Evolutionary conservation across 2,329 filamentous ascomycete species (phyloP).

Genomic region (Lachnellula hyalina): DNA sequence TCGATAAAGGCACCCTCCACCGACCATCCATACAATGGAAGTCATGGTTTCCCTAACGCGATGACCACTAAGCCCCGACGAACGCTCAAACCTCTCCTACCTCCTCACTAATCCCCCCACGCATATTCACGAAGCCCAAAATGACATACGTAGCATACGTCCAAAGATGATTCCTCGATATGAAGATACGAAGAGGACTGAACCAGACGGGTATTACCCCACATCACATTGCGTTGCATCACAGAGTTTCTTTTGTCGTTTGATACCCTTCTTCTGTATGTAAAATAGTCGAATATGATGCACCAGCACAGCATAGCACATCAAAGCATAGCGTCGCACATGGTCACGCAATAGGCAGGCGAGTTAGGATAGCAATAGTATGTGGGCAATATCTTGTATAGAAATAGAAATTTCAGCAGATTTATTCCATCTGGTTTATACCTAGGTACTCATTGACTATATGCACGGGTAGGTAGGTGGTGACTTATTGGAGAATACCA

Average conservation of each 20-base stretch:
- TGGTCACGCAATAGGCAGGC: background rate
- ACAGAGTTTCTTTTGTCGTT: conserved; percentile 12
- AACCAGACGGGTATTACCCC: background rate
- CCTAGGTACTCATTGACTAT: background rate
- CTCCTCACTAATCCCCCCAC: too few relatives aligned
- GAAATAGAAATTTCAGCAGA: background rate
- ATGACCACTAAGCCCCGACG: too few relatives aligned
- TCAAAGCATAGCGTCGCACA: conserved; percentile 7
- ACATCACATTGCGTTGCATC: conserved; percentile 1
- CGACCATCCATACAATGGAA: background rate
- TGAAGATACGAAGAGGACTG: background rate
- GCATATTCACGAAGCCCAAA: background rate
- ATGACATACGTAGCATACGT: background rate
- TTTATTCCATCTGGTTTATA: background rate
- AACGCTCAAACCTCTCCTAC: too few relatives aligned
- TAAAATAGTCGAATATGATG: background rate
- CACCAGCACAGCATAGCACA: background rate
- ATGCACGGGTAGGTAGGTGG: too few relatives aligned
- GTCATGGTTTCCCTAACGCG: too few relatives aligned
- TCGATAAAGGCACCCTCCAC: conserved; percentile 27
- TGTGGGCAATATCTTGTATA: background rate
- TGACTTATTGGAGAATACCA: too few relatives aligned
- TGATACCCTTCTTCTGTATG: conserved; percentile 20
- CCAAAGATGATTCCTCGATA: background rate
- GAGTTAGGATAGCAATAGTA: conserved; percentile 1